Conservation (phyloP, 2,329 filamentous ascomycete species). For the Pezicula neosporulosa region DNA sequence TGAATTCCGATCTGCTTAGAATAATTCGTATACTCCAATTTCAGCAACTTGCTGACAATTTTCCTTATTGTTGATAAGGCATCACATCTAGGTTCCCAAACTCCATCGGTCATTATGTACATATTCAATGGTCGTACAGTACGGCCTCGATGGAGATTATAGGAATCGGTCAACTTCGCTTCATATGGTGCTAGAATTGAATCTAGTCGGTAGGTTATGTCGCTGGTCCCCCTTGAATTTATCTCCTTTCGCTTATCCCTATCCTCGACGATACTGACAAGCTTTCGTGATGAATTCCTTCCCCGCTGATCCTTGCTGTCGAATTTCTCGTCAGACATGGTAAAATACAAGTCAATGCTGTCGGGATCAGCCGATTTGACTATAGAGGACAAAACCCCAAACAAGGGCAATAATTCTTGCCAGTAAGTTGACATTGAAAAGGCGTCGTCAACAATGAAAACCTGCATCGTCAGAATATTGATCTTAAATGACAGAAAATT, state of each 20-base stretch:
- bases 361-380: conserved; percentile 9
- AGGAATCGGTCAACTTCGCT: too few species aligned
- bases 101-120: conserved; percentile 14
- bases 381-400: conserved; percentile 11
- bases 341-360: conserved; percentile 11
- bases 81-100: conserved; percentile 8
- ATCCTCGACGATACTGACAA: neutral
- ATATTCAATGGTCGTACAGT: conserved; percentile 7
- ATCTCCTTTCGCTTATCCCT: too few species aligned
- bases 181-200: too few species aligned
- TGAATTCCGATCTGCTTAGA: conserved; percentile 13
- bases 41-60: conserved; percentile 3
- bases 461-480: neutral
- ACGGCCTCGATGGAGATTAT: too few species aligned
- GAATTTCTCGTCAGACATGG: neutral
- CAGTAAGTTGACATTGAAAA: conserved; percentile 7
- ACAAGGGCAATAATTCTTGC: conserved; percentile 3
- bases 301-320: neutral
- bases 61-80: neutral
- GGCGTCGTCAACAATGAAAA: conserved; percentile 12
- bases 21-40: neutral
- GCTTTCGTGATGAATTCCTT: neutral
- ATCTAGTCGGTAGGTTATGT: too few species aligned
- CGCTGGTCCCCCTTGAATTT: too few species aligned
- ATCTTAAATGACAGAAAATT: too few species aligned